phyloP scores from a whole-genome alignment of 2,329 filamentous ascomycete genomes.

The Diaporthe sp. region DNA sequence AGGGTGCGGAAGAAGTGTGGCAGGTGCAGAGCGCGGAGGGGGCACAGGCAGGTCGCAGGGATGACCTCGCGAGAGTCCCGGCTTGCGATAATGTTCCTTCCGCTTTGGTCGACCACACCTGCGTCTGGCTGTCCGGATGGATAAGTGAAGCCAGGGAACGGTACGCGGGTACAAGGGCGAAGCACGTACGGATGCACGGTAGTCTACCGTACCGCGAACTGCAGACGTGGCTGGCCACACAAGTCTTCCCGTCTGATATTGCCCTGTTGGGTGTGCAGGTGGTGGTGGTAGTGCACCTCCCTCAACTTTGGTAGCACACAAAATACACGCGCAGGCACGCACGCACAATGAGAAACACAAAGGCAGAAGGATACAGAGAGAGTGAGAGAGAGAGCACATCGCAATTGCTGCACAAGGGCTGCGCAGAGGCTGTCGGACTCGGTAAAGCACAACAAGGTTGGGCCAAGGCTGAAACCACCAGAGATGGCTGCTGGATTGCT shows the following conservation, averaged over 20 bases:
- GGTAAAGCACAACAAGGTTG: slow-evolving; percentile 28
- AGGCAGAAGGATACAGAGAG: neutral
- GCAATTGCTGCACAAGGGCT: neutral
- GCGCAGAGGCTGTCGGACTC: slow-evolving; percentile 21
- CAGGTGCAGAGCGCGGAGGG: neutral
- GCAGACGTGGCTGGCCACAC: neutral
- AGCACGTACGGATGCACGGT: neutral
- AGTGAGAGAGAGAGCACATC: neutral
- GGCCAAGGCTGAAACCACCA: slow-evolving; percentile 26
- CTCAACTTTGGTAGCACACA: neutral
- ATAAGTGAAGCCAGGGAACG: slow-evolving; percentile 1
- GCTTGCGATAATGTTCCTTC: slow-evolving; percentile 35
- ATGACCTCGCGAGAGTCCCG: slow-evolving; percentile 19
- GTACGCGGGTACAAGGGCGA: slow-evolving; percentile 2
- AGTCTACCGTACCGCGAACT: neutral
- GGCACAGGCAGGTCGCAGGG: slow-evolving; percentile 8
- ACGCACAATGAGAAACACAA: neutral
- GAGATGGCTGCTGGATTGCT: slow-evolving; percentile 7
- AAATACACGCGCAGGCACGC: neutral
- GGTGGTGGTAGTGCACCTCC: neutral
- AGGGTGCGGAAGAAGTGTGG: neutral
- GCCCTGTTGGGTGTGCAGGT: too few species aligned
- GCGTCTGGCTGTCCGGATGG: neutral
- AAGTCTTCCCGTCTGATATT: neutral
- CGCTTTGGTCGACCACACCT: slow-evolving; percentile 37